Percentiles rank a stretch among this genome's conserved stretches.
These are phyloP conservation scores for Phytophthora kernoviae DNA, from an alignment of 352 stramenopile genomes.

Conservation along the genomic window DNA sequence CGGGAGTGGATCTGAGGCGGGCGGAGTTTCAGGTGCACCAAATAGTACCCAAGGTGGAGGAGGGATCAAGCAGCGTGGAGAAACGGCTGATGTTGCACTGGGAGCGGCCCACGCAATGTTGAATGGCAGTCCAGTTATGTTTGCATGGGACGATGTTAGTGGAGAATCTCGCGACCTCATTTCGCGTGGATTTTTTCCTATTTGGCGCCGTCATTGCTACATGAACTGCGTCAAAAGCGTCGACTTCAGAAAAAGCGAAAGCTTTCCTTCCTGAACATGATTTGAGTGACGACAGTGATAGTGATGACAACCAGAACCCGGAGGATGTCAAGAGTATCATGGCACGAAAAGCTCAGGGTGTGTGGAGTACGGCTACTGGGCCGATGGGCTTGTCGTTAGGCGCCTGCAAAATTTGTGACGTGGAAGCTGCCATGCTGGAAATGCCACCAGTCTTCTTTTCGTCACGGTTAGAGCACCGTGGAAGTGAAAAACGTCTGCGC, in stretches of 20 bases:
- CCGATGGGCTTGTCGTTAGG: constrained; percentile 59
- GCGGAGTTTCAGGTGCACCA: neutral
- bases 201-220: constrained; percentile 47
- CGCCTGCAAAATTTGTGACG: constrained; percentile 61
- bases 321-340: constrained; percentile 41
- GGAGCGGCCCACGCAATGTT: constrained; percentile 36
- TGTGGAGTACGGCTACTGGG: constrained; percentile 71
- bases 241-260: constrained; percentile 28
- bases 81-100: constrained; percentile 52
- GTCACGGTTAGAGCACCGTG: constrained; percentile 31
- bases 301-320: constrained; percentile 27
- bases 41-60: constrained; percentile 5
- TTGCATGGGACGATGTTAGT: constrained; percentile 76
- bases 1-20: constrained; percentile 9
- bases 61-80: constrained; percentile 42
- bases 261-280: constrained; percentile 24
- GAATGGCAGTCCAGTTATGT: constrained; percentile 25
- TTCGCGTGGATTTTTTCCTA: constrained; percentile 73
- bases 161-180: constrained; percentile 64
- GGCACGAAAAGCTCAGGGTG: constrained; percentile 51
- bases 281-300: constrained; percentile 27
- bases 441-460: constrained; percentile 67
- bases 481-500: constrained; percentile 60
- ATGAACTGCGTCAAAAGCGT: constrained; percentile 43
- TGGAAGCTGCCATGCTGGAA: constrained; percentile 77